Percentiles rank a stretch among this genome's conserved stretches.
These are phyloP conservation scores for Tripterygium wilfordii DNA, from an alignment of 177 flowering plant genomes.

Conservation along the genomic window DNA sequence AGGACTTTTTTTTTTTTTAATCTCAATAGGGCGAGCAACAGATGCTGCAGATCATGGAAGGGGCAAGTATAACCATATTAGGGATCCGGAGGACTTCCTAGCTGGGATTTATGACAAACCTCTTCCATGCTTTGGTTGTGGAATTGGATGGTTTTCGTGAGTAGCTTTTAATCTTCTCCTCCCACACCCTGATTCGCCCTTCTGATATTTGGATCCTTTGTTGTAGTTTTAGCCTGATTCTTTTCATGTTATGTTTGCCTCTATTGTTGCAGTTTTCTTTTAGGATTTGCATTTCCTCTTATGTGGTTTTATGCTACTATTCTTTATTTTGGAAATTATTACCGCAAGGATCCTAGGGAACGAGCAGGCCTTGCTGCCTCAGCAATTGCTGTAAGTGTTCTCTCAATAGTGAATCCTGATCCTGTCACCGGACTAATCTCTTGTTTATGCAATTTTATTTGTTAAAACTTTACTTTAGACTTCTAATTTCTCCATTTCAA, in stretches of 20 bases:
- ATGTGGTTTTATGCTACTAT: slow-evolving; percentile 91
- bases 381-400: slow-evolving; percentile 72
- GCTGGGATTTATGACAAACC: slow-evolving; percentile 77
- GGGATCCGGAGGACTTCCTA: slow-evolving; percentile 59
- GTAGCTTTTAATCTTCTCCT: slow-evolving; percentile 26
- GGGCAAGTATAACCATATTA: slow-evolving; percentile 59
- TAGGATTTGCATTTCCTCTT: slow-evolving; percentile 69
- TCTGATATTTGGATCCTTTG: too few relatives aligned
- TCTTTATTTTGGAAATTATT: slow-evolving; percentile 82
- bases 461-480: too few relatives aligned
- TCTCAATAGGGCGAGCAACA: slow-evolving; percentile 38
- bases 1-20: slow-evolving; percentile 1
- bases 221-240: too few relatives aligned
- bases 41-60: slow-evolving; percentile 45
- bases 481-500: too few relatives aligned
- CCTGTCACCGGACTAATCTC: too few relatives aligned
- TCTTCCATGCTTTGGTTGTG: slow-evolving; percentile 98
- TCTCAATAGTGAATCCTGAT: too few relatives aligned
- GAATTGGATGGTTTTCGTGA: slow-evolving; percentile 98
- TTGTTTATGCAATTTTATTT: too few relatives aligned
- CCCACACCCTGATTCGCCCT: background rate
- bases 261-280: slow-evolving; percentile 49
- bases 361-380: slow-evolving; percentile 96
- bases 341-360: slow-evolving; percentile 92
- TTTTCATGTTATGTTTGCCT: slow-evolving; percentile 3